Evolutionary conservation across 306 rosid genomes (phyloP), one percentile per base, ranked within the genome.

Genomic region (Cicer pinnatifidum): DNA sequence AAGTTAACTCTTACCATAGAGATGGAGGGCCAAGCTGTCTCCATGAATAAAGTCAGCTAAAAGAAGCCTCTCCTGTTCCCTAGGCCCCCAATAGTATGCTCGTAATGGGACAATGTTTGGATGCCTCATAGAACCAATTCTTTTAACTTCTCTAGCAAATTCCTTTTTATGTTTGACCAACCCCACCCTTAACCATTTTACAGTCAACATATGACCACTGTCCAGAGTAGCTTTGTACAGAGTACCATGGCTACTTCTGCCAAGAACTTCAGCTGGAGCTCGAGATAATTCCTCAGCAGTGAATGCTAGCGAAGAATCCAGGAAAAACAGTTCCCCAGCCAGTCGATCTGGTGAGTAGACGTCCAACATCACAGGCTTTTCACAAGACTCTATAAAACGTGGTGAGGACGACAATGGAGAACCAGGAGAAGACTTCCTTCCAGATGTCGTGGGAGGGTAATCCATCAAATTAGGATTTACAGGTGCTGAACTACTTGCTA

Each of bases 211-310:
- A 80, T 88, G 96, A 61, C 98, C 96, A 84, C 77, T 89, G 78
- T 88, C 94, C 59, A 94, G 83, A 77, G 98, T 94, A 79, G 98
- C 98, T 86, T 94, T 94, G 81, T 94, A 94, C 47, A 94, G 78
- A 68, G 98, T 94, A 75, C 98, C 98, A 69, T 94, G 97, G 83
- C 96, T 94, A 84, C 98, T 91, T 89, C 98, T 88, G 68, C 98
- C 98, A 73, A 94, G 95, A 80, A 94, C 97, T 86, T 94, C 98
- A 45, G 98, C 98, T 9, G 98, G 98, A 73, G 98, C 98, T 80
- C 92, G 89, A 66, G 98, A 94, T 82, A 94, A 89, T 71, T 94
- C 97, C 91, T 91, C 98, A 40, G 96, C 97, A 9, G 95, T 89
- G 82, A 91, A 89, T 75, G 85, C 87, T 70, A 89, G 75, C 23